A percentile compares a stretch with the other conserved stretches of the same genome.
These are phyloP conservation scores for Didymella exigua DNA, from an alignment of 2,329 filamentous ascomycete genomes.

Conservation along the genomic window DNA sequence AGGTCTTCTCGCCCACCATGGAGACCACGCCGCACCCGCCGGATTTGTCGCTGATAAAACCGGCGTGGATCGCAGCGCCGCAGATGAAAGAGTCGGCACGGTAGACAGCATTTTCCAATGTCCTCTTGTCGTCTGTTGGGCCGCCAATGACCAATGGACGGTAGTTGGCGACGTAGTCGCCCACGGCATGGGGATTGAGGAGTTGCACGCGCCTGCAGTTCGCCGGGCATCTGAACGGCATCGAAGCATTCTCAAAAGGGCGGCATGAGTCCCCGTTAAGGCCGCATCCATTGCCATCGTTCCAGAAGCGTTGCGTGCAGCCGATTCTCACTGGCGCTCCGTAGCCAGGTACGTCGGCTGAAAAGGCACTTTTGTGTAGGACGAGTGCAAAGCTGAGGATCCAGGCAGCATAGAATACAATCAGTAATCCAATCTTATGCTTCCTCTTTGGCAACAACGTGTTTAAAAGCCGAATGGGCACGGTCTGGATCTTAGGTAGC, in stretches of 20 bases:
- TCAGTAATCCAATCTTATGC: constrained; percentile 64
- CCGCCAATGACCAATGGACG: constrained; percentile 62
- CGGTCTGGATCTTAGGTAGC: constrained; percentile 70
- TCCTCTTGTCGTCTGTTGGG: constrained; percentile 48
- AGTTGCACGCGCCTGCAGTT: constrained; percentile 70
- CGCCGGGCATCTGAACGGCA: constrained; percentile 76
- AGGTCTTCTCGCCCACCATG: constrained; percentile 69
- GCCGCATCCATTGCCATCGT: constrained; percentile 71
- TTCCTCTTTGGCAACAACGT: constrained; percentile 64
- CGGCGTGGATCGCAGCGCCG: constrained; percentile 81
- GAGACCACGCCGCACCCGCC: constrained; percentile 84
- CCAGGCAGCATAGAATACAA: constrained; percentile 70
- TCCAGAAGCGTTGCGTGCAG: constrained; percentile 73
- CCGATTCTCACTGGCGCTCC: constrained; percentile 68
- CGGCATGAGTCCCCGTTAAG: constrained; percentile 76
- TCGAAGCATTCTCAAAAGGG: constrained; percentile 72
- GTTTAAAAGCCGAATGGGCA: constrained; percentile 68
- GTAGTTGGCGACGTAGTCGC: constrained; percentile 66
- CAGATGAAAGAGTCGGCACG: constrained; percentile 90
- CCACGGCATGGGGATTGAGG: constrained; percentile 76
- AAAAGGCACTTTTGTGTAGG: constrained; percentile 65
- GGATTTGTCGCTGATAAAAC: constrained; percentile 70
- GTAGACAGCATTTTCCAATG: constrained; percentile 65
- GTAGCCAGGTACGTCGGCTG: constrained; percentile 68
- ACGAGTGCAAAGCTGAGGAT: constrained; percentile 71